phyloP scores from a whole-genome alignment of 2,329 filamentous ascomycete species.

The Hypoxylon sp. region DNA sequence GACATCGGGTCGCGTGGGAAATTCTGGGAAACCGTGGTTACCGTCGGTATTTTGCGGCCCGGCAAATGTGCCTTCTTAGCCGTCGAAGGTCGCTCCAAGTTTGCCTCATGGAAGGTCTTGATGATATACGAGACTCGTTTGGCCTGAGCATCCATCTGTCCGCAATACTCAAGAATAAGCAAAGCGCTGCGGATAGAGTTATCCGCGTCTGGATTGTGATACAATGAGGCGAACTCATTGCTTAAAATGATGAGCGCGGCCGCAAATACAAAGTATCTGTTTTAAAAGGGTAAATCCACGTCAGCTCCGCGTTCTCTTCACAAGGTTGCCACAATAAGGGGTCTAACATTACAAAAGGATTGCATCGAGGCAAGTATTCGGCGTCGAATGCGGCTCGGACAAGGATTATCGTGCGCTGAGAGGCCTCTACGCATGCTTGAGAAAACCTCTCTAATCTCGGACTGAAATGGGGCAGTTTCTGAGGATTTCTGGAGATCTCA shows the following conservation, averaged over 20 bases:
- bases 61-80: slow-evolving; percentile 48
- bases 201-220: slow-evolving; percentile 60
- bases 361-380: slow-evolving; percentile 64
- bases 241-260: slow-evolving; percentile 68
- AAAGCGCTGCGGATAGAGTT: slow-evolving; percentile 61
- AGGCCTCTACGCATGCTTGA: slow-evolving; percentile 65
- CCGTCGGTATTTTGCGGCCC: slow-evolving; percentile 48
- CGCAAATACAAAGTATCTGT: slow-evolving; percentile 70
- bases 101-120: slow-evolving; percentile 62
- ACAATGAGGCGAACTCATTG: slow-evolving; percentile 69
- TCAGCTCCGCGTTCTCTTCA: slow-evolving; percentile 27
- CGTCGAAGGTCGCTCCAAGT: slow-evolving; percentile 51
- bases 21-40: slow-evolving; percentile 51
- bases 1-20: slow-evolving; percentile 50
- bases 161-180: slow-evolving; percentile 65
- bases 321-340: background rate
- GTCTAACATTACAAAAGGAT: slow-evolving; percentile 71
- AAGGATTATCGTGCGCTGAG: slow-evolving; percentile 65
- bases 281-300: slow-evolving; percentile 1
- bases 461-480: slow-evolving; percentile 51
- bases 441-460: slow-evolving; percentile 63
- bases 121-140: slow-evolving; percentile 66
- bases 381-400: slow-evolving; percentile 62
- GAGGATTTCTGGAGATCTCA: slow-evolving; percentile 51
- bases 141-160: slow-evolving; percentile 64